These are phyloP conservation scores for Cystobasidium ongulense DNA, from an alignment of 768 basidiomycete species.

Conservation along the genomic window DNA sequence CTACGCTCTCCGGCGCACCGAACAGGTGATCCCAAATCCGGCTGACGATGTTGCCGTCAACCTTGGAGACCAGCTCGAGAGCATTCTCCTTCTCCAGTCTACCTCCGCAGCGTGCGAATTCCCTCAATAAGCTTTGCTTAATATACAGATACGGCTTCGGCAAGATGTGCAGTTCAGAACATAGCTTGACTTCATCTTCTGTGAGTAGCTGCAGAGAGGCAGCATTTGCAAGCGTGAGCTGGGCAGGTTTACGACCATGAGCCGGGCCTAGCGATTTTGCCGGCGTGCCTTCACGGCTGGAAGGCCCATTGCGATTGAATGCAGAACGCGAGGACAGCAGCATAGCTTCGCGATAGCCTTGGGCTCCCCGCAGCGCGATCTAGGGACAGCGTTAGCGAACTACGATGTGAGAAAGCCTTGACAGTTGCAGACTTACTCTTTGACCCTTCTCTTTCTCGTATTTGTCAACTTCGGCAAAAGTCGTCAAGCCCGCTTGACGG, in stretches of 20 bases:
- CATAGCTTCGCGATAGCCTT: slow-evolving; percentile 24
- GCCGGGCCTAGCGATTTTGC: not conserved
- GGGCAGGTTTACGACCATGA: not conserved
- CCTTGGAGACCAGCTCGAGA: slow-evolving; percentile 6
- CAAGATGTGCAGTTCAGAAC: slow-evolving; percentile 78
- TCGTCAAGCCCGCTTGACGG: slow-evolving; percentile 73
- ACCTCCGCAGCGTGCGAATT: slow-evolving; percentile 81
- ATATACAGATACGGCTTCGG: slow-evolving; percentile 92
- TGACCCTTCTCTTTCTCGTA: slow-evolving; percentile 68
- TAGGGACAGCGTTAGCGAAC: not conserved
- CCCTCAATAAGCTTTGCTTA: slow-evolving; percentile 87
- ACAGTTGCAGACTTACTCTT: slow-evolving; percentile 54
- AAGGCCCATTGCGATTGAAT: not conserved
- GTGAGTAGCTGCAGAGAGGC: slow-evolving; percentile 83
- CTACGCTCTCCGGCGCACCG: not conserved
- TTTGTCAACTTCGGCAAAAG: slow-evolving; percentile 78
- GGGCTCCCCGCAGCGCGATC: slow-evolving; percentile 10
- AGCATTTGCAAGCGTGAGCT: slow-evolving; percentile 83
- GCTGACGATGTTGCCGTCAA: not conserved
- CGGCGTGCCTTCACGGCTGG: slow-evolving; percentile 19
- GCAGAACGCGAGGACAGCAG: slow-evolving; percentile 11
- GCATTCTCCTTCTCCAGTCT: slow-evolving; percentile 66
- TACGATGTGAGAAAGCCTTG: not conserved
- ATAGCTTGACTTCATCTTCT: slow-evolving; percentile 74
- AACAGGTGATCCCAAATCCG: slow-evolving; percentile 23